Conservation (phyloP, 257 asterid genomes). For the Asclepias syriaca region DNA sequence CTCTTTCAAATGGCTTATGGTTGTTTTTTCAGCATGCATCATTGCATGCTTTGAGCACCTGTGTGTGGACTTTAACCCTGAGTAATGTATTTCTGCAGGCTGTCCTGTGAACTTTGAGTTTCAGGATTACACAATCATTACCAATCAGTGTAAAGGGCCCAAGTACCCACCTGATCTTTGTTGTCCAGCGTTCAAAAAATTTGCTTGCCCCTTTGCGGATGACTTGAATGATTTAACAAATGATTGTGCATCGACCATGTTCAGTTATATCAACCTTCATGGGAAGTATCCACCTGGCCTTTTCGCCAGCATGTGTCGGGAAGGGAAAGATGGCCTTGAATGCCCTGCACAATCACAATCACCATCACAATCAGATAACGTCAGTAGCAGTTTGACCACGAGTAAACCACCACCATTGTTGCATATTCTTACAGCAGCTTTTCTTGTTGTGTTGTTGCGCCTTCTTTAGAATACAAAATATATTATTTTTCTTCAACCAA, state of each 20-base stretch:
- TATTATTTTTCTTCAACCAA: neutral
- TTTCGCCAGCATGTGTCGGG: constrained; percentile 58
- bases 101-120: constrained; percentile 67
- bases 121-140: constrained; percentile 64
- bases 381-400: constrained; percentile 18
- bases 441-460: constrained; percentile 25
- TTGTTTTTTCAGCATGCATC: too few species aligned
- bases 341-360: constrained; percentile 37
- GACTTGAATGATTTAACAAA: constrained; percentile 43
- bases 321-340: constrained; percentile 37
- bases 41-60: neutral
- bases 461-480: constrained; percentile 20
- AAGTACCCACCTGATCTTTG: constrained; percentile 44
- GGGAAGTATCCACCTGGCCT: constrained; percentile 80
- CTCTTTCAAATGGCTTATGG: neutral
- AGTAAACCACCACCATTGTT: constrained; percentile 24
- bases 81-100: constrained; percentile 32
- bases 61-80: neutral
- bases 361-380: constrained; percentile 23
- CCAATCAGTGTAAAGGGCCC: constrained; percentile 78
- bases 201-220: constrained; percentile 53
- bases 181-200: constrained; percentile 42
- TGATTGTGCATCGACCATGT: constrained; percentile 75
- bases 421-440: constrained; percentile 26
- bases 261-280: constrained; percentile 67